Base-by-base conservation (phyloP, 257 asterid species). In the Craterostigma plantagineum region DNA sequence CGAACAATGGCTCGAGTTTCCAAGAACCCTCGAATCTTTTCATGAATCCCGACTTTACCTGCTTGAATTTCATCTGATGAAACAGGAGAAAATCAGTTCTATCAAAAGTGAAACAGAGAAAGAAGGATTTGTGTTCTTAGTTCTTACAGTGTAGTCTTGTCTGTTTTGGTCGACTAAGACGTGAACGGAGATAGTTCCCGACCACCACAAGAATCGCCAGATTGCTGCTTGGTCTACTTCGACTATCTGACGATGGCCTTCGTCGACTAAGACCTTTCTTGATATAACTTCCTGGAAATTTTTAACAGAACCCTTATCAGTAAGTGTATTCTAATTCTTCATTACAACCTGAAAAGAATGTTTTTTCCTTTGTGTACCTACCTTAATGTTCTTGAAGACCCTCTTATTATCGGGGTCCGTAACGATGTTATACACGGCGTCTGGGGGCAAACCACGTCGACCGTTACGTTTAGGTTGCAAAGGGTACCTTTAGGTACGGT, bases 311-410 rank as follows among this genome's bases (percentile, higher is more conserved):
- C 30, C 30, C 4, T 23, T n/a, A n/a, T n/a, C n/a, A n/a, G n/a
- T n/a, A n/a, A n/a, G n/a, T n/a, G n/a, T n/a, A 23, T 23, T 6
- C 30, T 23, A 23, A 2, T 23, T 23, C 30, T 23, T 23, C 30
- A 23, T 23, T 23, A 23, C 30, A 23, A 23, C 30, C 2, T 6
- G 30, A 23, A 23, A 23, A 6, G 6, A 23, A n/a, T n/a, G n/a
- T 23, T 2, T 23, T 23, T 23, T 6, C 6, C 6, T 23, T 23
- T 23, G 2, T 23, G 1, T 23, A 16, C n/a, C 33, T 51, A 79
- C 97, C 95, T 82, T 76, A 16, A 87, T 79, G 66, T 79, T 87
- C 54, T 82, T 87, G 81, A 87, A 87, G 49, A 87, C 97, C 54
- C 92, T 66, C 67, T 50, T 71, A 38, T 82, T 87, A 45, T 87